A percentile compares a stretch with the other conserved stretches of the same genome.
Evolutionary conservation across 2,329 filamentous ascomycete genomes (phyloP).

Genomic region (Uncinocarpus reesii): DNA sequence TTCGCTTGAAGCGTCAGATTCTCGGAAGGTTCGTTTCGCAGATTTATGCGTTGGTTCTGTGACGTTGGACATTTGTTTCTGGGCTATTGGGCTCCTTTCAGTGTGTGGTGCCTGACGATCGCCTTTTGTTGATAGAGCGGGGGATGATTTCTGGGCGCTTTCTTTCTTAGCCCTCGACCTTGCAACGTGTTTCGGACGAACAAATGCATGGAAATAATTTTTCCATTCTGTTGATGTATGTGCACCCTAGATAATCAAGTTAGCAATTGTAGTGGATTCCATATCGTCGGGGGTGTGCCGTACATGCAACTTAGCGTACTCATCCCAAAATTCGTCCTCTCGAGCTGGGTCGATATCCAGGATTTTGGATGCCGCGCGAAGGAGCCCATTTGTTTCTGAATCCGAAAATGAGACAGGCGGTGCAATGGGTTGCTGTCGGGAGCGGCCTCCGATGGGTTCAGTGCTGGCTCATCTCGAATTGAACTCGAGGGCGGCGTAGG

Average conservation of each 20-base stretch:
- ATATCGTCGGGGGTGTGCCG: neutral
- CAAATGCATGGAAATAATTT: slow-evolving; percentile 12
- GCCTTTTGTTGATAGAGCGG: neutral
- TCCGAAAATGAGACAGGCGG: slow-evolving; percentile 15
- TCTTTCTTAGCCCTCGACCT: slow-evolving; percentile 1
- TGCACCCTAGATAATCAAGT: neutral
- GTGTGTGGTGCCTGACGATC: neutral
- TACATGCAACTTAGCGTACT: slow-evolving; percentile 19
- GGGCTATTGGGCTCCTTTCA: neutral
- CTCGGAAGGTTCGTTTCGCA: neutral
- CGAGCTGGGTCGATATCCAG: slow-evolving; percentile 16
- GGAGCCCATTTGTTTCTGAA: slow-evolving; percentile 20
- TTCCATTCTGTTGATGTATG: slow-evolving; percentile 16
- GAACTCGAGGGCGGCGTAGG: neutral
- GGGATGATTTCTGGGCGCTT: neutral
- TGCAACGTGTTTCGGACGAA: slow-evolving; percentile 11
- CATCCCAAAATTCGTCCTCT: slow-evolving; percentile 21
- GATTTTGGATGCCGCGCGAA: slow-evolving; percentile 19
- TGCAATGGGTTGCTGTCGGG: neutral
- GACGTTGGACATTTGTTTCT: neutral
- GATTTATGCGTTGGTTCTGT: neutral
- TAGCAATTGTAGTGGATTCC: neutral
- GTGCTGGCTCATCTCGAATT: neutral
- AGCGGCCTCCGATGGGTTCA: neutral
- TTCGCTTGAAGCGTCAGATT: neutral